A percentile compares a stretch with the other conserved stretches of the same genome.
Evolutionary conservation across 768 basidiomycete species (phyloP).

Genomic region (Neoboletus brunneissimus): DNA sequence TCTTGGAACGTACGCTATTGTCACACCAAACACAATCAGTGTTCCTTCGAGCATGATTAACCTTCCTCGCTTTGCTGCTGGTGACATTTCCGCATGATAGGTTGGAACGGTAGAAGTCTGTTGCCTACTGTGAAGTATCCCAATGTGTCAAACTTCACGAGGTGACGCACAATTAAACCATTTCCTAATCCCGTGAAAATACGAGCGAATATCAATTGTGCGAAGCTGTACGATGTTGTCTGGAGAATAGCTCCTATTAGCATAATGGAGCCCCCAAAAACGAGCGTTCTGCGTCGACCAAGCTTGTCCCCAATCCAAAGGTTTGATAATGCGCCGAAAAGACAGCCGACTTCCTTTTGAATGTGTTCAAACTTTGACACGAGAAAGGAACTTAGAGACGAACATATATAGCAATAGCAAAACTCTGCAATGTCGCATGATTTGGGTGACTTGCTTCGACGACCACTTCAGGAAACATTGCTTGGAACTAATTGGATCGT

Average conservation of each 20-base stretch:
- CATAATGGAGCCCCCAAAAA: not conserved
- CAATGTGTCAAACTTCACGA: not conserved
- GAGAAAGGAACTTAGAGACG: not conserved
- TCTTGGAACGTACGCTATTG: not conserved
- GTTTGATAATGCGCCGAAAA: not conserved
- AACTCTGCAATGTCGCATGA: not conserved
- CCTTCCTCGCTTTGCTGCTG: not conserved
- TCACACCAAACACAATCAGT: not conserved
- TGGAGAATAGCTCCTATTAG: not conserved
- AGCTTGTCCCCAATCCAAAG: not conserved
- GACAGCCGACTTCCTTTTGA: not conserved
- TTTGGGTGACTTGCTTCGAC: not conserved
- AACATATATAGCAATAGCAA: not conserved
- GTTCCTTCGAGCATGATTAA: not conserved
- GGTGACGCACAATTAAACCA: not conserved
- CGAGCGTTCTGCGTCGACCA: not conserved
- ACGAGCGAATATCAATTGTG: not conserved
- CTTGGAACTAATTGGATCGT: not conserved
- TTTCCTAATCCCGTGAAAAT: not conserved
- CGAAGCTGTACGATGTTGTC: not conserved
- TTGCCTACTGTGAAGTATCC: not conserved
- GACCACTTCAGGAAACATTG: not conserved
- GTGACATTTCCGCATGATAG: not conserved
- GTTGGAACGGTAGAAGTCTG: not conserved
- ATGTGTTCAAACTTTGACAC: not conserved